Evolutionary conservation across 2,329 filamentous ascomycete genomes (phyloP), one percentile per base, ranked within the genome.

Genomic region (Stagonosporopsis chrysanthemi): DNA sequence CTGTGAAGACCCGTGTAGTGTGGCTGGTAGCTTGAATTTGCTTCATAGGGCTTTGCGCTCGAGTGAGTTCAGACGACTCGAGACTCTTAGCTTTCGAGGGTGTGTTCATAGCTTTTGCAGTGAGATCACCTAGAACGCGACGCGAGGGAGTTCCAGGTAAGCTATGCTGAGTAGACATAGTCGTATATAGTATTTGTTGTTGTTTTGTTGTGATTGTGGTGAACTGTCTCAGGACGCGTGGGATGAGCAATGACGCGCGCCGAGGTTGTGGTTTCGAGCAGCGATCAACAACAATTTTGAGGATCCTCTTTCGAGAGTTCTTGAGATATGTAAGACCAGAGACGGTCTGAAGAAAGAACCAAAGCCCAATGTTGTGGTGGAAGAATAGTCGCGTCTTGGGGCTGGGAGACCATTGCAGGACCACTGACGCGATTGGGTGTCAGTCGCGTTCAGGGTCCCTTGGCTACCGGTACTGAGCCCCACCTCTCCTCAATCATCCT

Each of bases 51-150:
- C 71, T 77, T n/a, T 67, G 62, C 33, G 65, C 58, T 60, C 63
- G 66, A 60, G 58, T 58, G 53, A 52, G 53, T 58, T 71, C 65
- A 44, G 67, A 63, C 46, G 62, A 40, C 22, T 70, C 65, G 42
- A 60, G 33, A 26, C 41, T 56, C 56, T 56, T 59, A 46, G 57
- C 49, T 59, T 68, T 72, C 23, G 65, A 68, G 19, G 73, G 65
- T 54, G 71, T 70, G 58, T 76, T 77, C 44, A 71, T 64, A 42
- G 73, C 67, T 53, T 65, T 71, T 33, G 73, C 67, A 2, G 73
- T 67, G 43, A 77, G 56, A 28, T 76, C 69, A 19, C 74, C 74
- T 5, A 77, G 65, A 2, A 69, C 71, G 64, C 73, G 73, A 66
- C 75, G 68, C 41, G 66, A 68, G 14, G 72, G 62, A 35, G 65